Base-by-base conservation (phyloP, 116 monocot genomes). In the Posidonia oceanica region DNA sequence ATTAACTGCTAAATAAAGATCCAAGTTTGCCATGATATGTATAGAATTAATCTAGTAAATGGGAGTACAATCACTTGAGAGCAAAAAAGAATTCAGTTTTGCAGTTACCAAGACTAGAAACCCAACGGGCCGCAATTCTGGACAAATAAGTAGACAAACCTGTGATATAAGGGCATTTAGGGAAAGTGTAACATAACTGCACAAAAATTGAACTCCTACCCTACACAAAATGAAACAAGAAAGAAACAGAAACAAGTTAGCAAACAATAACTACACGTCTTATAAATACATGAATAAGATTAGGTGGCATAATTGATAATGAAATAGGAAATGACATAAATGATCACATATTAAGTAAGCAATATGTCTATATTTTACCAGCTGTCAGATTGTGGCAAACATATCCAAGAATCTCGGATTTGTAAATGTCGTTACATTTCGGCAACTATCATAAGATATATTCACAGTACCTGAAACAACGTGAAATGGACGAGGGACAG, bases 181-280 rank as follows among this genome's bases (percentile, higher is more conserved):
- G 20, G 90, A 88, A 61, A 94, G 88, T 16, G 91, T 96, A 48
- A 91, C 83, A 64, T 96, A 96, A 76, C 91, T 96, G 75, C 91
- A 96, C 21, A 96, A 64, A 69, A 85, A 67, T 63, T 96, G 91
- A 64, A 87, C 85, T 8, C 63, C 80, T 10, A 87, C 67, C 37
- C 91, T 94, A 82, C 73, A 81, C 3, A 67, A 75, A 73, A 40
- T n/a, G 11, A 57, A 29, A 66, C 8, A 57, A 13, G 14, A 62
- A 10, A 8, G 64, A 38, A 38, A 38, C n/a, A 2, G n/a, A 4
- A 17, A 40, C 39, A 44, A 65, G 65, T 3, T n/a, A 8, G 16
- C 6, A 38, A 12, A 48, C 12, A 48, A 48, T 48, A 48, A 48
- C 11, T 48, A 48, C 48, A 48, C 7, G 48, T 48, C 48, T 10